Conservation (phyloP, 2,329 filamentous ascomycete genomes). For the Neocucurbitaria cava region DNA sequence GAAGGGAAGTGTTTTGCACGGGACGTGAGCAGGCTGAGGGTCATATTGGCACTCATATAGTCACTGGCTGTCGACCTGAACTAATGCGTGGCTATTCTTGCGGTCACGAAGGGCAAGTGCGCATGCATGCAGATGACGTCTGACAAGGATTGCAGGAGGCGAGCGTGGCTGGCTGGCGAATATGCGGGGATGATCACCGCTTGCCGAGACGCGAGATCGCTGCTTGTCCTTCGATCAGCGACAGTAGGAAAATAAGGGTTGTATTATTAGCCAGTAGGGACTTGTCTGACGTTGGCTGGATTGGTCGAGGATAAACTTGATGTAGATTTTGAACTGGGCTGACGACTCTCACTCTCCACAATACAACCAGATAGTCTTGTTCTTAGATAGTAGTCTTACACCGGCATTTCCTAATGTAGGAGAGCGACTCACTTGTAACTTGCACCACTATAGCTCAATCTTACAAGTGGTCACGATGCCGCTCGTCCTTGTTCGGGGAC, state of each 20-base stretch:
- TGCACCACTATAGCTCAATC: neutral
- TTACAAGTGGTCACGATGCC: neutral
- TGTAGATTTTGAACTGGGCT: no score
- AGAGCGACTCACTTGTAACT: neutral
- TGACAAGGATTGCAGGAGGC: constrained; percentile 12
- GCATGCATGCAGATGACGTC: constrained; percentile 23
- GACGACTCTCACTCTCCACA: no score
- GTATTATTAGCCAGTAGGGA: no score
- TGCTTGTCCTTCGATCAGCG: neutral
- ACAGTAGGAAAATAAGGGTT: neutral
- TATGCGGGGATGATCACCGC: constrained; percentile 17
- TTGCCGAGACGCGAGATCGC: constrained; percentile 12
- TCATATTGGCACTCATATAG: constrained; percentile 26
- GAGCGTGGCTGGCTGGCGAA: constrained; percentile 9
- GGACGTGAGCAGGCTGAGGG: constrained; percentile 28
- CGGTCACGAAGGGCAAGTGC: constrained; percentile 18
- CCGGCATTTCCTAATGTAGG: no score
- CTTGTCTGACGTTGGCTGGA: neutral
- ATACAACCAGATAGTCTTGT: no score
- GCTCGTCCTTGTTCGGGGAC: neutral
- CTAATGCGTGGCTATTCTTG: constrained; percentile 16
- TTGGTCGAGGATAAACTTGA: no score
- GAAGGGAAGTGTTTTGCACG: constrained; percentile 44
- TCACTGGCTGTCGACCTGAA: constrained; percentile 22
- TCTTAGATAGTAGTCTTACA: no score